A percentile compares a stretch with the other conserved stretches of the same genome.
phyloP scores from a whole-genome alignment of 2,329 filamentous ascomycete species.

The Xylariaceae sp. region DNA sequence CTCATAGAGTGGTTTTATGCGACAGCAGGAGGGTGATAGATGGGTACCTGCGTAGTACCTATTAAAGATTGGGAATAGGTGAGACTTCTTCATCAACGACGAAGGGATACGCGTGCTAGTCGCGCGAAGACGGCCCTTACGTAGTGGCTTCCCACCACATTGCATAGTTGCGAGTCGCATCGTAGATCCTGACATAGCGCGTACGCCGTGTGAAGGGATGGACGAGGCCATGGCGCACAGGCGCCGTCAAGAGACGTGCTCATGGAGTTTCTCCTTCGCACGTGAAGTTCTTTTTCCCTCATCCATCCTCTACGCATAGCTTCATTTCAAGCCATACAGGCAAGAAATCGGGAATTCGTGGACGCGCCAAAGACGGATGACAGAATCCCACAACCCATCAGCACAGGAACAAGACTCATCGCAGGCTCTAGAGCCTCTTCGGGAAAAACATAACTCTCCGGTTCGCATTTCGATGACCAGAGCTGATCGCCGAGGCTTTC shows the following conservation, averaged over 20 bases:
- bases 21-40: neutral
- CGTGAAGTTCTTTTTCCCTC: slow-evolving; percentile 3
- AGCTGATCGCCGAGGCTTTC: neutral
- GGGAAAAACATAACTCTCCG: neutral
- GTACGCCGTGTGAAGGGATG: neutral
- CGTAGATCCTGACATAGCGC: slow-evolving; percentile 8
- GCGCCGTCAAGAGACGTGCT: slow-evolving; percentile 1
- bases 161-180: slow-evolving; percentile 12
- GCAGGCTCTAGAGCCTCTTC: neutral
- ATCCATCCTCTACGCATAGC: neutral
- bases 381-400: neutral
- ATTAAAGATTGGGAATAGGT: neutral
- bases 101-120: slow-evolving; percentile 17
- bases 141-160: slow-evolving; percentile 3
- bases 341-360: neutral
- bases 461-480: slow-evolving; percentile 4
- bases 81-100: slow-evolving; percentile 1
- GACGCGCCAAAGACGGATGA: neutral
- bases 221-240: slow-evolving; percentile 5
- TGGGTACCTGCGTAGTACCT: no score
- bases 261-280: slow-evolving; percentile 2
- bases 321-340: neutral
- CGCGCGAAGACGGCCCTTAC: slow-evolving; percentile 6
- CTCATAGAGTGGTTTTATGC: neutral
- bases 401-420: neutral